Evolutionary conservation across 1,139 yeast species (phyloP).

Genomic region (Candida glucosophila): DNA sequence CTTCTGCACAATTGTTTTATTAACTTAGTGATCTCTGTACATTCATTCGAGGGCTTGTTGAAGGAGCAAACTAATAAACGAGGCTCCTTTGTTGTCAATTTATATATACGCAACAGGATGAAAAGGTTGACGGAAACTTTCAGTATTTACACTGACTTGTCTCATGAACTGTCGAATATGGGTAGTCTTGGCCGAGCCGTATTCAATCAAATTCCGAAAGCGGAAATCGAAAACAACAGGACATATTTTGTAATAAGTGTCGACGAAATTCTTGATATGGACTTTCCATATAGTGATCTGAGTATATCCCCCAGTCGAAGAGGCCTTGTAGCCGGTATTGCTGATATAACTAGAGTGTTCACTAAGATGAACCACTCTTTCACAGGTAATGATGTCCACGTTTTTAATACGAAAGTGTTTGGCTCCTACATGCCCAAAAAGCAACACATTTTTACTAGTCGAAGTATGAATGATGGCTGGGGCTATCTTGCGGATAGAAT

Average conservation of each 20-base stretch:
- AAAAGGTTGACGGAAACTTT: constrained; percentile 74
- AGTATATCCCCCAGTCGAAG: constrained; percentile 28
- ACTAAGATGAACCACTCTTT: constrained; percentile 56
- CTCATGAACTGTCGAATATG: constrained; percentile 49
- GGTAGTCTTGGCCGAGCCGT: constrained; percentile 73
- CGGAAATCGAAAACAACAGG: constrained; percentile 53
- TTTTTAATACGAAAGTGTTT: constrained; percentile 62
- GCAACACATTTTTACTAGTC: constrained; percentile 10
- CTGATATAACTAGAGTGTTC: constrained; percentile 76
- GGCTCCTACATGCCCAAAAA: constrained; percentile 51
- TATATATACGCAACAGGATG: constrained; percentile 60
- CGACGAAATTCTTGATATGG: constrained; percentile 48
- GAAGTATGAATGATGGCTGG: constrained; percentile 67
- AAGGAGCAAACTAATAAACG: constrained; percentile 60
- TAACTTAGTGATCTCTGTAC: constrained; percentile 61
- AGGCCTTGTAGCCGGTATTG: constrained; percentile 85
- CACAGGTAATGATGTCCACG: constrained; percentile 56
- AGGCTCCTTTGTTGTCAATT: constrained; percentile 62
- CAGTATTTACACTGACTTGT: constrained; percentile 55
- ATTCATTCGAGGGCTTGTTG: constrained; percentile 58
- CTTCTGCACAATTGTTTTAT: constrained; percentile 43
- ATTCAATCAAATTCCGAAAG: constrained; percentile 70
- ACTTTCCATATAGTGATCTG: constrained; percentile 12
- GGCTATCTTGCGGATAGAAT: constrained; percentile 80
- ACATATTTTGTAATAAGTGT: constrained; percentile 62